A percentile compares a stretch with the other conserved stretches of the same genome.
These are phyloP conservation scores for Mycena epipterygia DNA, from an alignment of 768 basidiomycete genomes.

Conservation along the genomic window DNA sequence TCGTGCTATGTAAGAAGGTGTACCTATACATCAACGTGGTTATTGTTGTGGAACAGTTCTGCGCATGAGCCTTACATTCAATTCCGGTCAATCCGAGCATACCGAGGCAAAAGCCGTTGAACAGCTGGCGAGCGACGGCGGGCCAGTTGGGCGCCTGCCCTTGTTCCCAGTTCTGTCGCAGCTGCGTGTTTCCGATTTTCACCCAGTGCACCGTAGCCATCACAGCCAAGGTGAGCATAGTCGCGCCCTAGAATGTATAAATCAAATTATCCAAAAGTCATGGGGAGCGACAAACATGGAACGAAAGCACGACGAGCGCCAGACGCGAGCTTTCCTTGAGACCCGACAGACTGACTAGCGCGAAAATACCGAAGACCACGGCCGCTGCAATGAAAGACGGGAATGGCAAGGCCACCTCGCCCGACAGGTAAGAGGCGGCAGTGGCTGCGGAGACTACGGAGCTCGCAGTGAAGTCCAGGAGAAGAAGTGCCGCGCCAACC, in stretches of 20 bases:
- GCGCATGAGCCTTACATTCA: constrained; percentile 76
- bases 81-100: constrained; percentile 82
- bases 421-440: constrained; percentile 74
- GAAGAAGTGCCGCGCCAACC: constrained; percentile 71
- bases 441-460: constrained; percentile 82
- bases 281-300: too few relatives aligned
- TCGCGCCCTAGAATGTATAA: too few relatives aligned
- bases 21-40: constrained; percentile 48
- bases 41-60: neutral
- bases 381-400: constrained; percentile 64
- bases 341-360: constrained; percentile 67
- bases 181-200: constrained; percentile 58
- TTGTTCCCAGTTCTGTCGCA: constrained; percentile 68
- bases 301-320: constrained; percentile 66
- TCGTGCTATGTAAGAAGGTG: constrained; percentile 74
- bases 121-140: constrained; percentile 62
- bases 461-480: constrained; percentile 81
- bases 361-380: constrained; percentile 68
- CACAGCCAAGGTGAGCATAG: constrained; percentile 69
- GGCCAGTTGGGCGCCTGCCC: constrained; percentile 48
- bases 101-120: constrained; percentile 77
- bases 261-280: too few relatives aligned
- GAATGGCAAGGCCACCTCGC: constrained; percentile 73
- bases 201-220: constrained; percentile 66
- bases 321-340: constrained; percentile 74